Evolutionary conservation across 352 stramenopile genomes (phyloP).

Genomic region (Peronospora tabacina): DNA sequence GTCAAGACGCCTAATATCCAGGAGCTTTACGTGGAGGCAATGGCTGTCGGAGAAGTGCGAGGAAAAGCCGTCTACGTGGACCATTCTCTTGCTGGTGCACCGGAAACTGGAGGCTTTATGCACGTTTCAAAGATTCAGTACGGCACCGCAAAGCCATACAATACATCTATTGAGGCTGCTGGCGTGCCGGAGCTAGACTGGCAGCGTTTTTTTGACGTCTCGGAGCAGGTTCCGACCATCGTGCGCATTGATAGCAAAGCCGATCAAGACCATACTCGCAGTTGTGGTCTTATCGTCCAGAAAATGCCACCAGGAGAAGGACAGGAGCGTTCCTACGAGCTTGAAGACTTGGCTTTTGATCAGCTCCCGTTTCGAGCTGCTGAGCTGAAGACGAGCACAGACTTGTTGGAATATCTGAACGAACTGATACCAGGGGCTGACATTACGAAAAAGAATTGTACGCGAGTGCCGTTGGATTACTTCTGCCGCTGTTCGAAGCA

Average conservation of each 20-base stretch:
- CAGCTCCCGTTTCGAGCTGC: conserved; percentile 37
- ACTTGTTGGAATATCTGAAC: conserved; percentile 68
- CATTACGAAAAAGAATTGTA: conserved; percentile 47
- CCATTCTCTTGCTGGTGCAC: conserved; percentile 17
- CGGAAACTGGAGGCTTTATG: conserved; percentile 41
- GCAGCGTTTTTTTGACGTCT: conserved; percentile 79
- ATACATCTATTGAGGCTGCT: conserved; percentile 60
- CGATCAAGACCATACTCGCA: conserved; percentile 40
- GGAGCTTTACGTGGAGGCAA: conserved; percentile 72
- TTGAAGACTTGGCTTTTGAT: conserved; percentile 60
- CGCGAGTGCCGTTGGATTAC: conserved; percentile 65
- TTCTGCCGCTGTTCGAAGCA: conserved; percentile 81
- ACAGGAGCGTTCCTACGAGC: conserved; percentile 50
- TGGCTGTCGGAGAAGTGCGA: conserved; percentile 73
- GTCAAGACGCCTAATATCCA: conserved; percentile 55
- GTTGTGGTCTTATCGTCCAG: conserved; percentile 73
- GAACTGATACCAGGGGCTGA: conserved; percentile 62
- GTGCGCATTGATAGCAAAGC: conserved; percentile 63
- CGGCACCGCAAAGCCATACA: conserved; percentile 60
- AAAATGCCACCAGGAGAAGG: conserved; percentile 59
- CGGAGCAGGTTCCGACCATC: conserved; percentile 79
- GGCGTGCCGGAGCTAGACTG: conserved; percentile 63
- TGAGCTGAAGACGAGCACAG: conserved; percentile 42
- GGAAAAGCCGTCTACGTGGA: conserved; percentile 48
- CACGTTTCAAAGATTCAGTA: conserved; percentile 78